Conservation (phyloP, 192 early-diverging fungal species). For the Coemansia sp. region DNA sequence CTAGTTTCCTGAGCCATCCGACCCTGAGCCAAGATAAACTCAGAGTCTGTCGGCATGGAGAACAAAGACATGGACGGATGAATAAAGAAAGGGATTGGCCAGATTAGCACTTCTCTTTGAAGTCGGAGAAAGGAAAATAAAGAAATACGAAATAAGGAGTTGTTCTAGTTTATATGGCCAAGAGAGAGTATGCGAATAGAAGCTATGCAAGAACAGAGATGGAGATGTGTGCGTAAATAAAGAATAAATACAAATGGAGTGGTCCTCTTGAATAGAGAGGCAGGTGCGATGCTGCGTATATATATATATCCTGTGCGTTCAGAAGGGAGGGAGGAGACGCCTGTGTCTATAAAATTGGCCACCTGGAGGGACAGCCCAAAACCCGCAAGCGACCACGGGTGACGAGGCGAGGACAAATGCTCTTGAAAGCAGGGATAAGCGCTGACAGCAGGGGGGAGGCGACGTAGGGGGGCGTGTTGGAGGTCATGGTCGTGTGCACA, state of each 20-base stretch:
- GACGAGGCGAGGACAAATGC: background rate
- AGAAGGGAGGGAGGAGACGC: background rate
- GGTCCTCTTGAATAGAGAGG: slow-evolving; percentile 2
- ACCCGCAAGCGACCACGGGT: slow-evolving; percentile 10
- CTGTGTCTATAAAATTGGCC: background rate
- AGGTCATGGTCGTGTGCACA: slow-evolving; percentile 11
- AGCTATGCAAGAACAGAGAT: background rate
- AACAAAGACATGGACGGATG: slow-evolving; percentile 21
- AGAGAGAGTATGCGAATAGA: background rate
- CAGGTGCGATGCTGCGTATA: background rate
- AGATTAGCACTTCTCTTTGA: slow-evolving; percentile 1
- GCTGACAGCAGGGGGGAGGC: background rate
- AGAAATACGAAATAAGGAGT: background rate
- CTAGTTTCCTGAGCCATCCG: slow-evolving; percentile 34
- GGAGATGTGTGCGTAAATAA: background rate
- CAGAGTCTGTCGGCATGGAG: slow-evolving; percentile 28
- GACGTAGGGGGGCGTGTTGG: background rate
- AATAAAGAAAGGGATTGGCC: background rate
- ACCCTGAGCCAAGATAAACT: slow-evolving; percentile 41
- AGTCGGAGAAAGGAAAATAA: background rate
- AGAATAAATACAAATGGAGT: background rate
- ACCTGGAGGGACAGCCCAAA: background rate
- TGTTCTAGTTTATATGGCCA: background rate
- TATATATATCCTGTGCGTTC: background rate
- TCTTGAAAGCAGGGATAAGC: background rate